phyloP scores from a whole-genome alignment of 208 protist species.

The Leishmania aethiopica region DNA sequence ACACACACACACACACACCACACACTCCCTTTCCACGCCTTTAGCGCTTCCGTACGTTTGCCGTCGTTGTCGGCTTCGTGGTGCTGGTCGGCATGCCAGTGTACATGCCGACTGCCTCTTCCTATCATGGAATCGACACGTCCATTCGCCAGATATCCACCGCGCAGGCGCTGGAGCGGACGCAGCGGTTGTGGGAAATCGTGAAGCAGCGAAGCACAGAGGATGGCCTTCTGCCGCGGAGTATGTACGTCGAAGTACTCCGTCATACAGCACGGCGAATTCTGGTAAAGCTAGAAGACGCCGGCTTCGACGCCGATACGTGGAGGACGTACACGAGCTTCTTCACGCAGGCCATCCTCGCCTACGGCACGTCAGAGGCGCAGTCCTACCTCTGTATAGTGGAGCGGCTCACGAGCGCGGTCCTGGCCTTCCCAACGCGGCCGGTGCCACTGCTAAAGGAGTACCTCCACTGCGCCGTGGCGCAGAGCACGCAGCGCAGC shows the following conservation, averaged over 20 bases:
- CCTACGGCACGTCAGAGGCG: conserved; percentile 42
- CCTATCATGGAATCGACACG: conserved; percentile 25
- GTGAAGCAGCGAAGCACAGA: conserved; percentile 10
- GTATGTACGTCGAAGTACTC: conserved; percentile 40
- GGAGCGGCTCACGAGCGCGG: conserved; percentile 35
- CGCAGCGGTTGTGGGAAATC: conserved; percentile 21
- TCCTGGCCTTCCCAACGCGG: conserved; percentile 38
- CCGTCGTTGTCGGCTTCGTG: too few relatives aligned
- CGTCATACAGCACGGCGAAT: conserved; percentile 44
- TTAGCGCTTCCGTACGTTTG: neutral
- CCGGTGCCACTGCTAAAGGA: conserved; percentile 45
- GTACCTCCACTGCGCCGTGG: conserved; percentile 41
- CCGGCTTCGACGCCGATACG: conserved; percentile 34
- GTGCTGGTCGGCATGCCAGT: too few relatives aligned
- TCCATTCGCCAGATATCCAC: conserved; percentile 33
- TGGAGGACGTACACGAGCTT: conserved; percentile 60
- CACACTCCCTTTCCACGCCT: too few relatives aligned
- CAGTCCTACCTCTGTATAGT: conserved; percentile 28
- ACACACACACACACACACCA: too few relatives aligned
- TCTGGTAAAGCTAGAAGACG: conserved; percentile 46
- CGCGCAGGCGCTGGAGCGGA: conserved; percentile 20
- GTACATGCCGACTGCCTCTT: neutral
- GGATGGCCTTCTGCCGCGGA: conserved; percentile 13
- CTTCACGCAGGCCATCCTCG: conserved; percentile 44
- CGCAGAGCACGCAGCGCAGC: conserved; percentile 42